Percentiles rank a stretch among this genome's conserved stretches.
Conservation (phyloP, 2,329 filamentous ascomycete species). For the Cladosporium oxysporum region DNA sequence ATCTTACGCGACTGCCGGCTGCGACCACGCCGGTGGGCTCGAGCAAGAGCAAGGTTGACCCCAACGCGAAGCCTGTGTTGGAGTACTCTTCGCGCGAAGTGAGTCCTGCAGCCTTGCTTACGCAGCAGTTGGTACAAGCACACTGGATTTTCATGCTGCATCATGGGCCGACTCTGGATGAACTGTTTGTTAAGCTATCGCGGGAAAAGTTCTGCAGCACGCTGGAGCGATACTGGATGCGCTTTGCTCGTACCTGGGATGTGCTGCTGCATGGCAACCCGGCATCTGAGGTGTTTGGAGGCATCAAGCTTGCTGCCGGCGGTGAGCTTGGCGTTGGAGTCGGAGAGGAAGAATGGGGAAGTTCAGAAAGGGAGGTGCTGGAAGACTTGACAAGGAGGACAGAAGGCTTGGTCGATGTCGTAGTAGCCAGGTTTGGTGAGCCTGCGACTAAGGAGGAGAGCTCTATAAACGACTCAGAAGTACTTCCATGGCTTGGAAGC, state of each 20-base stretch:
- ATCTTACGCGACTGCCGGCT: slow-evolving; percentile 72
- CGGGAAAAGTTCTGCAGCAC: slow-evolving; percentile 70
- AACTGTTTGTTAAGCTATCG: slow-evolving; percentile 65
- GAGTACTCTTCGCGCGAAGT: slow-evolving; percentile 92
- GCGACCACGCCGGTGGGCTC: slow-evolving; percentile 28
- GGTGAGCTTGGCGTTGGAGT: slow-evolving; percentile 93
- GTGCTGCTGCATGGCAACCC: slow-evolving; percentile 90
- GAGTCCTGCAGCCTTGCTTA: slow-evolving; percentile 74
- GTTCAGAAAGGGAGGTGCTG: slow-evolving; percentile 87
- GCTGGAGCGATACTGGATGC: slow-evolving; percentile 79
- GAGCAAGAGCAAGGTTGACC: slow-evolving; percentile 23
- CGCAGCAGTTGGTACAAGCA: slow-evolving; percentile 79
- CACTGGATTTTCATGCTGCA: slow-evolving; percentile 85
- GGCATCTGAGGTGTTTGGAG: slow-evolving; percentile 73
- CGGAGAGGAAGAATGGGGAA: slow-evolving; percentile 92
- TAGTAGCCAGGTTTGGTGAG: slow-evolving; percentile 83
- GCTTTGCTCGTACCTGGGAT: slow-evolving; percentile 71
- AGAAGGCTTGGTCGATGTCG: slow-evolving; percentile 81
- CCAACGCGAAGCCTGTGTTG: slow-evolving; percentile 43
- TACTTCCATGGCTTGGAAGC: slow-evolving; percentile 69
- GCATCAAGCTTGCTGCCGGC: slow-evolving; percentile 83
- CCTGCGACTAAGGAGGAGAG: slow-evolving; percentile 38
- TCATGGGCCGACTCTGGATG: slow-evolving; percentile 73
- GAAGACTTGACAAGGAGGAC: slow-evolving; percentile 81
- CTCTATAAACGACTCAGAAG: slow-evolving; percentile 30